phyloP scores from a whole-genome alignment of 345 rosid species.

The Populus ilicifolia region DNA sequence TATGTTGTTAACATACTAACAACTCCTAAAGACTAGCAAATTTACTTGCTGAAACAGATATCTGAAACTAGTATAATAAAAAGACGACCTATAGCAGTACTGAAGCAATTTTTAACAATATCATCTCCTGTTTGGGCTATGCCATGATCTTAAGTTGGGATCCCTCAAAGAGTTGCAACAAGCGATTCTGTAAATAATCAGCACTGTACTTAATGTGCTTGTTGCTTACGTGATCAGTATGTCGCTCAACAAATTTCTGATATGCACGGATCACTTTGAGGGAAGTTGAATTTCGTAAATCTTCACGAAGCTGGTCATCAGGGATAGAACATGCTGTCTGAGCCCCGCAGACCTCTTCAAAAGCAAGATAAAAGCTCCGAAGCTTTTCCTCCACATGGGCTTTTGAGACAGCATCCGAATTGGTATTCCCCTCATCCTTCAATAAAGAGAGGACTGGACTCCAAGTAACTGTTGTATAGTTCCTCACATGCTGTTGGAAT shows the following conservation, averaged over 20 bases:
- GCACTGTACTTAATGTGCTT: conserved; percentile 58
- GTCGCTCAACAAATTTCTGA: conserved; percentile 58
- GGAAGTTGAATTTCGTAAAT: conserved; percentile 62
- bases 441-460: conserved; percentile 55
- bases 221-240: conserved; percentile 49
- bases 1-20: no score
- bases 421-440: conserved; percentile 53
- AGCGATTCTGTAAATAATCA: conserved; percentile 60
- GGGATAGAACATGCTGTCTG: conserved; percentile 77
- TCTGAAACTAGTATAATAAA: no score
- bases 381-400: conserved; percentile 57
- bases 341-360: conserved; percentile 81
- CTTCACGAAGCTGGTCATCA: conserved; percentile 64
- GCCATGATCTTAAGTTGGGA: conserved; percentile 51
- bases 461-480: conserved; percentile 76
- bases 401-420: conserved; percentile 31
- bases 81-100: no score
- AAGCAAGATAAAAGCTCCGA: conserved; percentile 53
- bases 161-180: conserved; percentile 79
- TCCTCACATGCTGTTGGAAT: conserved; percentile 66
- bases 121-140: conserved; percentile 20
- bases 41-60: no score
- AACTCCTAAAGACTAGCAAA: no score
- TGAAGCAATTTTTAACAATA: no score
- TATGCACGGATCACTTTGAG: conserved; percentile 70